These are phyloP conservation scores for Endogone sp. DNA, from an alignment of 192 early-diverging fungal genomes.

Conservation along the genomic window DNA sequence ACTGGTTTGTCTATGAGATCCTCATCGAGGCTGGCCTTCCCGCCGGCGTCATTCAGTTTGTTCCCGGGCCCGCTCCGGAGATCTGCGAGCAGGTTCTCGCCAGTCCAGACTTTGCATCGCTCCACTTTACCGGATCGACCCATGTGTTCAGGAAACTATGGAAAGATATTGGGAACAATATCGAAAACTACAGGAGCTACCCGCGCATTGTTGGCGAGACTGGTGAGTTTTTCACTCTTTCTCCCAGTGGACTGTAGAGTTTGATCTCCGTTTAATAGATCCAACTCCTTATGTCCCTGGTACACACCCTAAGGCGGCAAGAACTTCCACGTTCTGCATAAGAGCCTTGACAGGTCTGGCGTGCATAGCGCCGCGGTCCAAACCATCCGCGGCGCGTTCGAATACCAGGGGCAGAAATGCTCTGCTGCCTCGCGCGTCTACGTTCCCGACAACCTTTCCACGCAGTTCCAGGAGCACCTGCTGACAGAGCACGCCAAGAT, in stretches of 20 bases:
- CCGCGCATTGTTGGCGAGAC: conserved; percentile 98
- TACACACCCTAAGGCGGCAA: no score
- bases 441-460: conserved; percentile 79
- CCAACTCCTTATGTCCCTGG: no score
- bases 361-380: conserved; percentile 75
- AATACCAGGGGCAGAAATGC: conserved; percentile 99
- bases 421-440: conserved; percentile 92
- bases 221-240: conserved; percentile 18
- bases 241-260: neutral
- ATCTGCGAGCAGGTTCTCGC: conserved; percentile 78
- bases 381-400: conserved; percentile 91
- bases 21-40: conserved; percentile 95
- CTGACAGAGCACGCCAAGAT: conserved; percentile 67
- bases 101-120: conserved; percentile 90
- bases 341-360: conserved; percentile 59
- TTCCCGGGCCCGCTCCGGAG: conserved; percentile 83
- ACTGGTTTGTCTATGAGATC: conserved; percentile 88
- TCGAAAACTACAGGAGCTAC: conserved; percentile 87
- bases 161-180: conserved; percentile 88
- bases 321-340: conserved; percentile 96
- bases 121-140: conserved; percentile 97
- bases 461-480: conserved; percentile 66
- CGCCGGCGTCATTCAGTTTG: conserved; percentile 95
- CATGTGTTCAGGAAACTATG: conserved; percentile 91
- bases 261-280: no score